Base-by-base conservation (phyloP, 345 rosid genomes). In the Citrus glauca region DNA sequence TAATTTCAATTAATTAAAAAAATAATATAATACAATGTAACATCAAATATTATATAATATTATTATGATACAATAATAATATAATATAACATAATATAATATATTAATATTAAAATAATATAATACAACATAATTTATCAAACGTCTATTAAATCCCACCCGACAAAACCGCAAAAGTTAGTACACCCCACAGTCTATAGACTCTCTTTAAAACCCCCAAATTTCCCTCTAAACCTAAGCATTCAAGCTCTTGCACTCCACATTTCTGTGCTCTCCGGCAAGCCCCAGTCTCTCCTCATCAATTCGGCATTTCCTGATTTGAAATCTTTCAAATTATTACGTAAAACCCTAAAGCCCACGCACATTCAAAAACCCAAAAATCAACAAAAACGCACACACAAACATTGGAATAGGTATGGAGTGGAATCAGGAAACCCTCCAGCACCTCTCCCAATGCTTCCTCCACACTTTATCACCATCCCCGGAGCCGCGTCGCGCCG, bases 401-500 rank as follows among this genome's bases (percentile, higher is more conserved):
- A 13, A 45, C 50, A 45, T 45, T 13, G 50, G 50, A 45, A 7
- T 66, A 2, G 50, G 71, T 25, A 91, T 92, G 94, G 94, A 90
- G 81, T 89, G 89, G 92, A 90, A 87, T 84, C 84, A 79, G 25
- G 84, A 84, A 66, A 90, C 92, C 73, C 95, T 90, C 1, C 91
- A 87, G 42, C 85, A 81, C 81, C 98, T 96, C 66, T 90, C 98
- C 17, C 92, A 91, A 66, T 91, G 94, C 81, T 94, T 96, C 85
- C 90, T 89, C 79, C 82, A 90, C 86, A 90, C 98, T 0, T 91
- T 96, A 82, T 94, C 98, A 20, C 91, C 94, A 7, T 55, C 75
- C 1, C 96, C 95, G 8, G 94, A 83, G 73, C 94, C 98, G 0
- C 98, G 98, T 35, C 95, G 94, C 22, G 90, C 93, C 17, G 98